Conservation (phyloP, 164 flowering plant species). For the Magnolia officinalis region DNA sequence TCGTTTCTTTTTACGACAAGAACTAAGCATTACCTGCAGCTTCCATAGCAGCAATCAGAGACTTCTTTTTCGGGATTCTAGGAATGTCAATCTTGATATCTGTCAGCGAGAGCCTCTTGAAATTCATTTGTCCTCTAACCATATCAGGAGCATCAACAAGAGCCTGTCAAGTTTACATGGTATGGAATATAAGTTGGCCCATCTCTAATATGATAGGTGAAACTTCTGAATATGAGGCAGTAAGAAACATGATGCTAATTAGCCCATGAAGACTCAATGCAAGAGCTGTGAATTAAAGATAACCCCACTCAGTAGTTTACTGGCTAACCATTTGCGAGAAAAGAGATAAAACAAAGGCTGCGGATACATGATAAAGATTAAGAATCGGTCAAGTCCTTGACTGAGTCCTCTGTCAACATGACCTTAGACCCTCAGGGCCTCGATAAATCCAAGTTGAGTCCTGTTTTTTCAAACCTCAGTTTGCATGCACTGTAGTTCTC, state of each 20-base stretch:
- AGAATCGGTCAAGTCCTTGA: too few species aligned
- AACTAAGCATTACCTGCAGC: constrained; percentile 53
- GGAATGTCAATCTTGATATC: constrained; percentile 82
- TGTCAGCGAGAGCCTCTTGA: constrained; percentile 86
- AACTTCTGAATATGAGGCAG: not conserved
- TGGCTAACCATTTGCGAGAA: too few species aligned
- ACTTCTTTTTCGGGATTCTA: constrained; percentile 78
- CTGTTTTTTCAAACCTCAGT: too few species aligned
- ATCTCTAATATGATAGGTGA: not conserved
- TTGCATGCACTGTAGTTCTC: too few species aligned
- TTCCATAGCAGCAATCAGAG: constrained; percentile 76
- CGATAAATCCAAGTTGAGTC: too few species aligned
- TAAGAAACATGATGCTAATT: too few species aligned
- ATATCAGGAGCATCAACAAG: constrained; percentile 88
- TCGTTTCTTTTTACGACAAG: not conserved
- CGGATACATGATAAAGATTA: too few species aligned
- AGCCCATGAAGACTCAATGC: too few species aligned
- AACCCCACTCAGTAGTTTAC: not conserved
- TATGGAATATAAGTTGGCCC: not conserved
- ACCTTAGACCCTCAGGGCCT: too few species aligned
- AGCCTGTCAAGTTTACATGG: constrained; percentile 41
- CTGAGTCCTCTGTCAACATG: too few species aligned
- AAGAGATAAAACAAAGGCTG: too few species aligned
- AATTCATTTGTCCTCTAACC: constrained; percentile 86
- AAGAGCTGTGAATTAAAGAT: not conserved